A percentile compares a stretch with the other conserved stretches of the same genome.
phyloP scores from a whole-genome alignment of 352 stramenopile genomes.

The Aphanomyces cochlioides region DNA sequence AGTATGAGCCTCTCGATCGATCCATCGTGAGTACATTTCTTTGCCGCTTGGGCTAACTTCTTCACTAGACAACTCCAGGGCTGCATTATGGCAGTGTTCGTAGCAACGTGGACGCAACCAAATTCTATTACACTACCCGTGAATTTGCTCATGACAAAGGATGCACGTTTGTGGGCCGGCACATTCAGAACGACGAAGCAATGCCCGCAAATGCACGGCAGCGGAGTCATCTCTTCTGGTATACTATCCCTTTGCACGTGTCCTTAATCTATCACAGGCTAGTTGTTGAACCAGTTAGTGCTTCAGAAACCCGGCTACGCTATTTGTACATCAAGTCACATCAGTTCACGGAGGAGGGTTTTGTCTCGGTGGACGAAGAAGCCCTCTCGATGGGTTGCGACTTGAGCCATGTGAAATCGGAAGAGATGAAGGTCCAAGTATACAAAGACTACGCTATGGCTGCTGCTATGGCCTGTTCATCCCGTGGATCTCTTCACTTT shows the following conservation, averaged over 20 bases:
- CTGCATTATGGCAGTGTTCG: background rate
- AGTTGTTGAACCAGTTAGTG: no score
- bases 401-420: background rate
- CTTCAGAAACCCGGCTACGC: background rate
- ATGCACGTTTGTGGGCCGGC: slow-evolving; percentile 17
- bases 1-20: no score
- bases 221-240: slow-evolving; percentile 20
- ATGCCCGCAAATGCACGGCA: slow-evolving; percentile 12
- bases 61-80: no score
- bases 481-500: background rate
- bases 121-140: slow-evolving; percentile 6
- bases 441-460: background rate
- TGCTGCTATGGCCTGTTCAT: background rate
- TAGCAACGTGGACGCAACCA: background rate
- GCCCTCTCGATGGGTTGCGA: slow-evolving; percentile 21
- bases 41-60: no score
- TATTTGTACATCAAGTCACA: slow-evolving; percentile 24
- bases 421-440: background rate
- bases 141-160: background rate
- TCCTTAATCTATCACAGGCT: no score
- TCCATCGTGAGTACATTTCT: no score
- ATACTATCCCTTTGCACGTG: background rate
- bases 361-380: slow-evolving; percentile 23
- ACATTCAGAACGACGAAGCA: slow-evolving; percentile 20
- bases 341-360: slow-evolving; percentile 12